Evolutionary conservation across 176 grass and related monocot species (phyloP).

Genomic region (Calamus simplicifolius): DNA sequence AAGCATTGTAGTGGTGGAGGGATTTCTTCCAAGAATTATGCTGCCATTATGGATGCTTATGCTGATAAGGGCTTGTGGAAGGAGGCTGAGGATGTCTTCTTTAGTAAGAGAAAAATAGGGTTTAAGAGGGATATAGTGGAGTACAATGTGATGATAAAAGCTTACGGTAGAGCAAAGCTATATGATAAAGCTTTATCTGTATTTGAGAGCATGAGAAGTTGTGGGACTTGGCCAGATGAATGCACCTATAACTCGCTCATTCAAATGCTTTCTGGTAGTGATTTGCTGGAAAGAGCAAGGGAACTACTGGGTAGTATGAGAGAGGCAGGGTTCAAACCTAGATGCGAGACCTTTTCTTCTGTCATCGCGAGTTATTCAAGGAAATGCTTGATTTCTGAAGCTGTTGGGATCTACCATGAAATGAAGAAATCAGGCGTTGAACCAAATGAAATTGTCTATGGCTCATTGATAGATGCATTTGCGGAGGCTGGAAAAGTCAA

Average conservation of each 20-base stretch:
- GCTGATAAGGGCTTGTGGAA: constrained; percentile 49
- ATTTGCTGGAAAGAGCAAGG: constrained; percentile 43
- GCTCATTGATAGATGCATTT: constrained; percentile 50
- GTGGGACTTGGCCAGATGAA: constrained; percentile 40
- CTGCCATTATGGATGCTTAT: constrained; percentile 61
- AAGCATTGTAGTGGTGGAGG: constrained; percentile 34
- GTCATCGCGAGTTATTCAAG: constrained; percentile 42
- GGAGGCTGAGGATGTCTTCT: constrained; percentile 52
- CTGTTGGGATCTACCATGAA: constrained; percentile 41
- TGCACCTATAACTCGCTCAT: constrained; percentile 66
- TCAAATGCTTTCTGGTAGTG: constrained; percentile 63
- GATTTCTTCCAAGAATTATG: constrained; percentile 48
- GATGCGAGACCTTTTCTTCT: constrained; percentile 54
- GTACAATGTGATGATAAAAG: constrained; percentile 71
- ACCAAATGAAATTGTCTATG: constrained; percentile 57
- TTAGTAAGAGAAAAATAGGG: constrained; percentile 15
- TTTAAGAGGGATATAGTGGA: constrained; percentile 39
- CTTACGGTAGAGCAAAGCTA: constrained; percentile 50
- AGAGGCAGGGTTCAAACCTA: constrained; percentile 43
- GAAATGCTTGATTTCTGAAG: constrained; percentile 41
- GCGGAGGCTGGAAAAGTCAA: constrained; percentile 43
- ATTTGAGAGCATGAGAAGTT: constrained; percentile 45
- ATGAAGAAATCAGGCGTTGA: constrained; percentile 46
- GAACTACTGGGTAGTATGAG: constrained; percentile 50
- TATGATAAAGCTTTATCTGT: constrained; percentile 55